phyloP scores from a whole-genome alignment of 176 grass and related monocot genomes.

The Rhynchospora tenuis region DNA sequence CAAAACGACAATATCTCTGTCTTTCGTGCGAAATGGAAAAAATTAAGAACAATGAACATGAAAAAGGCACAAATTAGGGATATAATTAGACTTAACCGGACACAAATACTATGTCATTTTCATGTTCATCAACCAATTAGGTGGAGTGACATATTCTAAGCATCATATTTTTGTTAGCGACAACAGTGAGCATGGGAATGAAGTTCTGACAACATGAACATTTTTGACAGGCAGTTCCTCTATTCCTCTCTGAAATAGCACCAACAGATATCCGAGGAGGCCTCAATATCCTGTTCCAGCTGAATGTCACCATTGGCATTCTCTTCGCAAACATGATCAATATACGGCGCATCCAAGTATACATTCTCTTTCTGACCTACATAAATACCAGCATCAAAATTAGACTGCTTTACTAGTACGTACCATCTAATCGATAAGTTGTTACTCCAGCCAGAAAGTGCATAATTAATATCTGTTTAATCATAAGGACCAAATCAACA shows the following conservation, averaged over 20 bases:
- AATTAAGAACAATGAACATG: too few species aligned
- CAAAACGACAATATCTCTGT: too few species aligned
- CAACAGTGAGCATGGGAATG: background rate
- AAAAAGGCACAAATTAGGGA: too few species aligned
- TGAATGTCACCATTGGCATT: slow-evolving; percentile 90
- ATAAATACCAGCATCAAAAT: background rate
- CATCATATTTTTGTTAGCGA: background rate
- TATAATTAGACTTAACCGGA: too few species aligned
- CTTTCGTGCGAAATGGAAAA: too few species aligned
- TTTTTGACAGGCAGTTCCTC: slow-evolving; percentile 64
- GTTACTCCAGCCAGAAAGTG: background rate
- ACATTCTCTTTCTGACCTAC: background rate
- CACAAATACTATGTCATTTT: too few species aligned
- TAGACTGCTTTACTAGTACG: background rate
- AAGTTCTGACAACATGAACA: background rate
- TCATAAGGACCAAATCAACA: background rate
- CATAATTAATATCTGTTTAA: background rate
- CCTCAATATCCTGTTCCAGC: slow-evolving; percentile 97
- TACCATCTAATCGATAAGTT: background rate
- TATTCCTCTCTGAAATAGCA: slow-evolving; percentile 87
- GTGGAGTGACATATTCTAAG: too few species aligned
- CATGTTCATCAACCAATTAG: background rate
- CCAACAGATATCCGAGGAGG: slow-evolving; percentile 78
- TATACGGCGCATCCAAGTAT: slow-evolving; percentile 60
- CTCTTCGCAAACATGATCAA: slow-evolving; percentile 81